Evolutionary conservation across 2,329 filamentous ascomycete species (phyloP), one percentile per base, ranked within the genome.

Genomic region (Dothideomycetes sp.): DNA sequence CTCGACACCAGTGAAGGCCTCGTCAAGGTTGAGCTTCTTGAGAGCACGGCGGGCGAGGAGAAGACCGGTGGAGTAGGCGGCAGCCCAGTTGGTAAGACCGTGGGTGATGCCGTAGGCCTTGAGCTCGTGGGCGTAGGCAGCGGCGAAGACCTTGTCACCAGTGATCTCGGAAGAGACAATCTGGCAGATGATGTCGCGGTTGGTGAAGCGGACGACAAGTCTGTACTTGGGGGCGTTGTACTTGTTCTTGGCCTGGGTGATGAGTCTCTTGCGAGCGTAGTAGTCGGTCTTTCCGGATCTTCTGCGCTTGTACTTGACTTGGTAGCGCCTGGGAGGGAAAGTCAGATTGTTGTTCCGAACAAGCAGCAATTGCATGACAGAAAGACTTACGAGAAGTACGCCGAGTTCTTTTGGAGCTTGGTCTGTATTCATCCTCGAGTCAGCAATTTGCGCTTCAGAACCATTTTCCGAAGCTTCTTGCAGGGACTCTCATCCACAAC

Each of bases 171-270:
- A 93, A 64, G 77, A 83, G 66, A 98, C 79, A 66, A 98, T 91
- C 77, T 98, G 91, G 73, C 79, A 81, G 73, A 96, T 84, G 75
- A 96, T 94, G 78, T 98, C 89, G 71, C 87, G 86, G 83, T 96
- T 61, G 54, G 58, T 61, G 58, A 62, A 62, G 52, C 91, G 91
- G 66, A 98, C 86, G 55, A 98, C 91, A 63, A 98, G 83, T 64
- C 91, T 85, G 83, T 98, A 96, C 81, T 98, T 98, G 72, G 91
- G 91, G 51, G 91, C 84, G 74, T 94, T 94, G 84, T 96, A 98
- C 84, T 98, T 98, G 86, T 98, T 98, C 86, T 96, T 98, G 74
- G 91, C 91, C 79, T 98, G 91, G 75, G 86, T 88, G 77, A 96
- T 91, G 70, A 98, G 79, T 64, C 91, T 84, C 85, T 96, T 96